A percentile compares a stretch with the other conserved stretches of the same genome.
These are phyloP conservation scores for Saraca asoca DNA, from an alignment of 331 rosid genomes.

Conservation along the genomic window DNA sequence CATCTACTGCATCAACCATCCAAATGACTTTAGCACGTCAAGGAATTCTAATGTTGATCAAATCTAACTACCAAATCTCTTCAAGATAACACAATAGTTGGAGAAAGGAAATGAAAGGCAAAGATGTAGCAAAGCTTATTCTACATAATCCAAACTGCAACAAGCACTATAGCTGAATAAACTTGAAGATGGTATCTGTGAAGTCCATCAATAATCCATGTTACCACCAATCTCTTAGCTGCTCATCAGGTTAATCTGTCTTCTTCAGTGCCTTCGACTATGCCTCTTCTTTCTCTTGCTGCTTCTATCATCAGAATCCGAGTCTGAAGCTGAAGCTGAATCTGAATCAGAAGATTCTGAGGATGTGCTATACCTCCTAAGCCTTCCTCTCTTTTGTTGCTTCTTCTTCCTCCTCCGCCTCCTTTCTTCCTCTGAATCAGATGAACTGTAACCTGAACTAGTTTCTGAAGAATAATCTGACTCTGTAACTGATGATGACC, in stretches of 20 bases:
- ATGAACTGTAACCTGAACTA: conserved; percentile 65
- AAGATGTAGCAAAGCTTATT: conserved; percentile 35
- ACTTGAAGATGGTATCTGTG: not conserved
- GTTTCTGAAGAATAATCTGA: conserved; percentile 79
- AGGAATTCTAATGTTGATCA: conserved; percentile 13
- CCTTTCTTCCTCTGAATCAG: conserved; percentile 88
- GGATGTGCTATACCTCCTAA: conserved; percentile 65
- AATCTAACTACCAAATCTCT: conserved; percentile 31
- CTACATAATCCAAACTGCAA: conserved; percentile 27
- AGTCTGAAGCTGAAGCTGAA: conserved; percentile 68
- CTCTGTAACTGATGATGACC: conserved; percentile 68
- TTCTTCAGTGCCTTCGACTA: conserved; percentile 53
- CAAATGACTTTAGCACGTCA: conserved; percentile 2
- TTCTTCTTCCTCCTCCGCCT: conserved; percentile 62
- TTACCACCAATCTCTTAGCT: conserved; percentile 16
- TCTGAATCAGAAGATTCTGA: conserved; percentile 88
- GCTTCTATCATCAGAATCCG: conserved; percentile 71
- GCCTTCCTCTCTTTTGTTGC: conserved; percentile 61
- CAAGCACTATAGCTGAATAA: conserved; percentile 23
- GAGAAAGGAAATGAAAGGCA: conserved; percentile 20
- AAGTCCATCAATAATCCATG: conserved; percentile 9
- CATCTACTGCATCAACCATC: conserved; percentile 24
- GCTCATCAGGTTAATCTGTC: conserved; percentile 30
- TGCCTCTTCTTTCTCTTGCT: conserved; percentile 73
- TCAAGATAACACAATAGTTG: conserved; percentile 13